phyloP scores from a whole-genome alignment of 768 basidiomycete species.

The Russula sp. region DNA sequence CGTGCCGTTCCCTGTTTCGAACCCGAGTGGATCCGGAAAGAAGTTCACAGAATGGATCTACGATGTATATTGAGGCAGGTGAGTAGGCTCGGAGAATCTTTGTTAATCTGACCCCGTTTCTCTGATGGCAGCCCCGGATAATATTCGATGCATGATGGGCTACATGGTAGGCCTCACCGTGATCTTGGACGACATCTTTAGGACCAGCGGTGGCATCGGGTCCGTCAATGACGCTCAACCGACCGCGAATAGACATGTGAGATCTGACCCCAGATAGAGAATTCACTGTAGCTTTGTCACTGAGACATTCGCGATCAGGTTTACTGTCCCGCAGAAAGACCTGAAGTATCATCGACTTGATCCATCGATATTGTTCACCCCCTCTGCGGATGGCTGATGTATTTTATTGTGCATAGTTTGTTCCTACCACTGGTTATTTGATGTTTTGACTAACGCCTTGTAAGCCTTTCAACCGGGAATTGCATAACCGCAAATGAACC shows the following conservation, averaged over 20 bases:
- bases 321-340: neutral
- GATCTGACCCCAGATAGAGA: neutral
- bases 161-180: constrained; percentile 1
- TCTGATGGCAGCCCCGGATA: neutral
- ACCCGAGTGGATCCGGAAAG: neutral
- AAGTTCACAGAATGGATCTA: neutral
- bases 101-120: too few relatives aligned
- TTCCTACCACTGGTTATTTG: too few relatives aligned
- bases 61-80: neutral
- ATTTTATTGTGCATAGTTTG: too few relatives aligned
- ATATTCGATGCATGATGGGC: neutral
- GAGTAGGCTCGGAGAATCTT: neutral
- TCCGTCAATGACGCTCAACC: too few relatives aligned
- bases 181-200: neutral
- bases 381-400: neutral
- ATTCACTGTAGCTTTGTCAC: neutral
- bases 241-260: neutral
- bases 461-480: too few relatives aligned
- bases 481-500: too few relatives aligned
- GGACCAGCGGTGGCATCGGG: neutral
- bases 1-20: neutral
- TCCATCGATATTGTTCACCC: neutral
- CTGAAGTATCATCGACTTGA: neutral
- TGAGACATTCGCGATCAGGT: neutral
- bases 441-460: too few relatives aligned